Conservation (phyloP, 2,329 filamentous ascomycete species). For the Sclerotinia borealis region DNA sequence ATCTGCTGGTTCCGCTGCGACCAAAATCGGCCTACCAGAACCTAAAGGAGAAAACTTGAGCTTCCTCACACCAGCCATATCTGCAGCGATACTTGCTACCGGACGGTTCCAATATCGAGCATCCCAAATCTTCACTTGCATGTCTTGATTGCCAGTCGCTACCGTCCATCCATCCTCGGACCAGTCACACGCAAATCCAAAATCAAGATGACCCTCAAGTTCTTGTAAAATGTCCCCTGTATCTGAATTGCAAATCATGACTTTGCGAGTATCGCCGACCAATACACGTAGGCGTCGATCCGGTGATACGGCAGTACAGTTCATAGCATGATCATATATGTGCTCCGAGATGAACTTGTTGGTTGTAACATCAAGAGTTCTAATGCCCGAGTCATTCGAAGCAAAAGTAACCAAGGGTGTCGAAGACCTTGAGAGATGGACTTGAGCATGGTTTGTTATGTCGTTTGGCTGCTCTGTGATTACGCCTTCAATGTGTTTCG, state of each 20-base stretch:
- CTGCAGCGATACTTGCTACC: slow-evolving; percentile 51
- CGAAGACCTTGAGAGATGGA: slow-evolving; percentile 49
- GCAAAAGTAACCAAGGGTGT: slow-evolving; percentile 53
- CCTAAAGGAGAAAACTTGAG: slow-evolving; percentile 68
- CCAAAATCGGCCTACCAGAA: slow-evolving; percentile 58
- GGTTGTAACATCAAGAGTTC: slow-evolving; percentile 52
- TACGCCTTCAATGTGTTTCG: slow-evolving; percentile 33
- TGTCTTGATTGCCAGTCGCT: slow-evolving; percentile 73
- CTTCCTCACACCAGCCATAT: slow-evolving; percentile 63
- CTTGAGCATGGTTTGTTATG: slow-evolving; percentile 60
- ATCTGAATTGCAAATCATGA: slow-evolving; percentile 64
- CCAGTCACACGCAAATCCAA: slow-evolving; percentile 74
- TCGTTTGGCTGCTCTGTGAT: slow-evolving; percentile 47
- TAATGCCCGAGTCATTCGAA: slow-evolving; percentile 55
- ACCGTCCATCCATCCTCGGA: slow-evolving; percentile 69
- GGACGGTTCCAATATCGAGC: slow-evolving; percentile 59
- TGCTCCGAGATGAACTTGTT: slow-evolving; percentile 52
- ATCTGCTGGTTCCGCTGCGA: slow-evolving; percentile 72
- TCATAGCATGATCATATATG: slow-evolving; percentile 57
- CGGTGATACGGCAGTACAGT: slow-evolving; percentile 67
- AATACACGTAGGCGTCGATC: slow-evolving; percentile 65
- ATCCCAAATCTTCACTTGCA: slow-evolving; percentile 68
- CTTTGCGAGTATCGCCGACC: slow-evolving; percentile 62
- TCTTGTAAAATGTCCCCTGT: slow-evolving; percentile 51
- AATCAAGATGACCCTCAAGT: slow-evolving; percentile 61